Evolutionary conservation across 495 filamentous ascomycete genomes (phyloP).

Genomic region (Letharia columbiana): DNA sequence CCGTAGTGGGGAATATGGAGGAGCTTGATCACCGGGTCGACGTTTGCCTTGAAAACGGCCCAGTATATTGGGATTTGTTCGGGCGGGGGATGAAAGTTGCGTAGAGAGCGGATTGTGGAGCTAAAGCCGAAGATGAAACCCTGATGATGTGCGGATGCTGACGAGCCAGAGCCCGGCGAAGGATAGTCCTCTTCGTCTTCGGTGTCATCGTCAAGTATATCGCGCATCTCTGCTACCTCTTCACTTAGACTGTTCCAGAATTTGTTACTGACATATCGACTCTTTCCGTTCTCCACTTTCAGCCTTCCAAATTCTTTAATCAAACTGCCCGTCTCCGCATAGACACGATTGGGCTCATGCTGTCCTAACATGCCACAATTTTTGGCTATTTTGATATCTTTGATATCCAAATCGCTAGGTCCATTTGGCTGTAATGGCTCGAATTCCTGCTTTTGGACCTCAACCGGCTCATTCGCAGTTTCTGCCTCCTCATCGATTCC

Average conservation of each 20-base stretch:
- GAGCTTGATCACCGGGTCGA: constrained; percentile 38
- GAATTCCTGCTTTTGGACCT: constrained; percentile 11
- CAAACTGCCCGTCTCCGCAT: constrained; percentile 34
- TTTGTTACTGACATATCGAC: constrained; percentile 75
- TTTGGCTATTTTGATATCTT: constrained; percentile 1
- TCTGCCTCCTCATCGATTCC: constrained; percentile 34
- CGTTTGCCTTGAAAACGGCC: constrained; percentile 58
- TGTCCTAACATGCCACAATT: constrained; percentile 10
- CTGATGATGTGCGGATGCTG: constrained; percentile 49
- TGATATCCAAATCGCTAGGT: neutral
- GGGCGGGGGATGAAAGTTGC: constrained; percentile 45
- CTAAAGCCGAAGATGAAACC: constrained; percentile 63
- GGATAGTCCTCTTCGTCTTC: constrained; percentile 58
- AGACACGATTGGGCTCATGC: constrained; percentile 29
- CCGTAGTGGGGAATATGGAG: constrained; percentile 38
- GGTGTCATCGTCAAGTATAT: constrained; percentile 57
- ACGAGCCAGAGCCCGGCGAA: constrained; percentile 44
- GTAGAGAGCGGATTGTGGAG: constrained; percentile 44
- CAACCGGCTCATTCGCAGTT: constrained; percentile 5
- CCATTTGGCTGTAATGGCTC: neutral
- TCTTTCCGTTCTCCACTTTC: constrained; percentile 72
- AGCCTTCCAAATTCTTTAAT: constrained; percentile 70
- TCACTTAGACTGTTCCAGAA: constrained; percentile 86
- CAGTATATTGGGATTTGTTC: constrained; percentile 59
- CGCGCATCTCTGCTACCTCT: constrained; percentile 72